A percentile compares a stretch with the other conserved stretches of the same genome.
Conservation (phyloP, 2,329 filamentous ascomycete genomes). For the Lizonia empirigonia region DNA sequence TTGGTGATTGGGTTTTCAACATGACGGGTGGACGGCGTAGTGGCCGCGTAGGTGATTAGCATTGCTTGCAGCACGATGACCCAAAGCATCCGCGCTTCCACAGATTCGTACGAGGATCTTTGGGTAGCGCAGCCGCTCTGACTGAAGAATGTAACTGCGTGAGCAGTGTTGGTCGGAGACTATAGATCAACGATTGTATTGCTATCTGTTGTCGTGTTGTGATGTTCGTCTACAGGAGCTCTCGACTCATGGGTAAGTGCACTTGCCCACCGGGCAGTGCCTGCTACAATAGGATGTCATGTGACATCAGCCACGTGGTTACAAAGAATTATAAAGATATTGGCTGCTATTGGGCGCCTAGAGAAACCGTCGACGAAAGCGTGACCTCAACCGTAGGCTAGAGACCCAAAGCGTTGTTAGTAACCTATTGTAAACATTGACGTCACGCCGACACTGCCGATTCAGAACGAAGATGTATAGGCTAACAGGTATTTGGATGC, state of each 20-base stretch:
- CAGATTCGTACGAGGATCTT: not conserved
- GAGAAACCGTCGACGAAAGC: not conserved
- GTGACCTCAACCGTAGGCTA: not conserved
- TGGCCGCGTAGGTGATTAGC: not conserved
- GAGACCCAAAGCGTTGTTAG: not conserved
- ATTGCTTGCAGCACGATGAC: conserved; percentile 1
- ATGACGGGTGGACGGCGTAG: conserved; percentile 3
- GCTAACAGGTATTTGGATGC: conserved; percentile 2
- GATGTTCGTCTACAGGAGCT: too few relatives aligned
- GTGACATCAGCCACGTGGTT: too few relatives aligned
- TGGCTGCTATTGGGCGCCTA: not conserved
- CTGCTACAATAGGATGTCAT: too few relatives aligned
- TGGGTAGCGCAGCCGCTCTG: not conserved
- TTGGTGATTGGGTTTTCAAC: not conserved
- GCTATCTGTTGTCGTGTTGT: too few relatives aligned
- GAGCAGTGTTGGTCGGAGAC: too few relatives aligned
- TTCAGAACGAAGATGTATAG: conserved; percentile 1
- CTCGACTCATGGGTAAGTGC: too few relatives aligned
- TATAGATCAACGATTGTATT: too few relatives aligned
- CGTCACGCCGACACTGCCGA: conserved; percentile 3
- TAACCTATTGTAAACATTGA: conserved; percentile 6
- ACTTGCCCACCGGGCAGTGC: too few relatives aligned
- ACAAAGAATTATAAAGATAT: not conserved
- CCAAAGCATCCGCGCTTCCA: not conserved
- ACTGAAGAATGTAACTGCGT: too few relatives aligned